Percentiles rank a stretch among this genome's conserved stretches.
phyloP scores from a whole-genome alignment of 2,329 filamentous ascomycete species.

The Claviceps humidiphila region DNA sequence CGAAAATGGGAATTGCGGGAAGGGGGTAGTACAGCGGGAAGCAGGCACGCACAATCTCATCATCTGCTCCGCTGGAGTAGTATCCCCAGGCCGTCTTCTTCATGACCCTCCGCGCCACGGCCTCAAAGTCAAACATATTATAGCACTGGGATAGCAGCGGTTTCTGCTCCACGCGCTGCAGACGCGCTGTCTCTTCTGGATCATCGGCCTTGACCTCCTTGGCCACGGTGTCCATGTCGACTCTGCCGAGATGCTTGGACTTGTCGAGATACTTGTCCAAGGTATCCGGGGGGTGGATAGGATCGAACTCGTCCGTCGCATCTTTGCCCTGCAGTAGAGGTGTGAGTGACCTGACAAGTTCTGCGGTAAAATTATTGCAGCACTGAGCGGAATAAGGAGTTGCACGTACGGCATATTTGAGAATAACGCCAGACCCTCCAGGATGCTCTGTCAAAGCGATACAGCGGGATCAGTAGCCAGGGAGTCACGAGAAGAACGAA shows the following conservation, averaged over 20 bases:
- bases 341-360: not conserved
- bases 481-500: not conserved
- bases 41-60: constrained; percentile 25
- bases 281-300: constrained; percentile 78
- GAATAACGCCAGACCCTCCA: constrained; percentile 80
- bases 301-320: constrained; percentile 82
- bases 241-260: constrained; percentile 77
- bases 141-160: constrained; percentile 78
- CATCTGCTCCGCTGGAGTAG: constrained; percentile 74
- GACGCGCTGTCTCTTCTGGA: constrained; percentile 47
- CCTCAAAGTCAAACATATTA: constrained; percentile 91
- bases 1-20: constrained; percentile 1
- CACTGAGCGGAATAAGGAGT: no score
- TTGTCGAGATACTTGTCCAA: constrained; percentile 71
- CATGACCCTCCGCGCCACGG: constrained; percentile 80
- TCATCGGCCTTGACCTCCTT: constrained; percentile 57
- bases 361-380: no score
- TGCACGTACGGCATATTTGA: constrained; percentile 66
- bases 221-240: constrained; percentile 75
- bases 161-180: constrained; percentile 61
- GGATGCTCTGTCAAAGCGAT: constrained; percentile 52
- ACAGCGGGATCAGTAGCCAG: not conserved
- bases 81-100: constrained; percentile 97
- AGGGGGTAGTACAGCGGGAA: no score
- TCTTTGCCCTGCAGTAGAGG: constrained; percentile 56